Base-by-base conservation (phyloP, 257 asterid species). In the Ilex asprella region DNA sequence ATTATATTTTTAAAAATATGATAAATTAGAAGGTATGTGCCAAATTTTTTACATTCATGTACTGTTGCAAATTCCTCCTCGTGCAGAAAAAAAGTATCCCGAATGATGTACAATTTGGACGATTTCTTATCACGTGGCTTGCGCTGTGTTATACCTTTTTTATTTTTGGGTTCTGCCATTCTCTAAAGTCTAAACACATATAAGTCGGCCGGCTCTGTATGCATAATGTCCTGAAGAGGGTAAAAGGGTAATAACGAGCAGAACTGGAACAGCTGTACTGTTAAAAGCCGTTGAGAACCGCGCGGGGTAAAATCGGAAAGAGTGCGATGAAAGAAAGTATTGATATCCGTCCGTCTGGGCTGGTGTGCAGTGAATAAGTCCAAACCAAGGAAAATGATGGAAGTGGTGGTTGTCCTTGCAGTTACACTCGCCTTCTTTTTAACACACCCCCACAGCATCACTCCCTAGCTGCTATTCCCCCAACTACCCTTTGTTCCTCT, bases 401-500 rank as follows among this genome's bases (percentile, higher is more conserved):
- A 0, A 2, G 52, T 46, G 15, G 4, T 46, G 3, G 3, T 10
- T 46, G 52, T 35, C 8, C 41, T 35, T 35, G 41, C 41, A 35
- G 41, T 35, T 35, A 35, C 30, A 82, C 77, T 62, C 76, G 15
- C 56, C 61, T 69, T 39, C 75, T 50, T 6, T 14, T 0, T 50
- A 14, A 9, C 8, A 12, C 13, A 5, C 55, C 13, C 13, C 5
- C 55, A 10, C 13, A 6, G 0, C 55, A 6, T 14, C 50, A 8
- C 50, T 12, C 9, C 50, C 9, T 1, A 50, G 10, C 57, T 14
- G 7, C 57, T 67, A 73, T 83, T 78, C 84, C 94, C 80, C 75
- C 88, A 84, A 79, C 88, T 72, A 80, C 88, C 87, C 89, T 83
- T 79, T 59, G 29, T 31, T 74, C 46, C 53, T 75, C 74, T 70